Percentiles rank a stretch among this genome's conserved stretches.
Conservation (phyloP, 176 grass and related monocot genomes). For the Guadua angustifolia region DNA sequence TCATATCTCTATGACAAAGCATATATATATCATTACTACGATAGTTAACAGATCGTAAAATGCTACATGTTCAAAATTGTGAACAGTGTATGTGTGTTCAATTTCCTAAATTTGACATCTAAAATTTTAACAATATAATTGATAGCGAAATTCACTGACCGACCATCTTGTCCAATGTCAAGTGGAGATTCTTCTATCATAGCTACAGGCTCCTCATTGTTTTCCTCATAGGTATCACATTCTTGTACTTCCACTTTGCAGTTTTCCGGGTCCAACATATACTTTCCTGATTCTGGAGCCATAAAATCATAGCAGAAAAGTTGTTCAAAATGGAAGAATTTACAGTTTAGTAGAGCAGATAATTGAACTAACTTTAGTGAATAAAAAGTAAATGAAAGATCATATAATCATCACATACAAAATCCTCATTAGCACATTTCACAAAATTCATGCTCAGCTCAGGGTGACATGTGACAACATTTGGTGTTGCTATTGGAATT, state of each 20-base stretch:
- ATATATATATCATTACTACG: background rate
- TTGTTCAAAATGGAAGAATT: no score
- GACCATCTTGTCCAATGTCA: conserved; percentile 63
- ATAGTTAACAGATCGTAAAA: conserved; percentile 13
- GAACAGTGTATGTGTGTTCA: background rate
- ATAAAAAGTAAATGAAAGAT: no score
- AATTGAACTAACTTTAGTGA: no score
- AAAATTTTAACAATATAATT: conserved; percentile 19
- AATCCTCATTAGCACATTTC: conserved; percentile 28
- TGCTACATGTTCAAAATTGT: background rate
- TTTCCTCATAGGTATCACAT: no score
- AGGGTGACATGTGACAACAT: background rate
- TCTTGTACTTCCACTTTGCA: no score
- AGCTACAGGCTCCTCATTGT: no score
- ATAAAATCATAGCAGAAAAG: no score
- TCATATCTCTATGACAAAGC: background rate
- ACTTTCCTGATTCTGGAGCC: no score
- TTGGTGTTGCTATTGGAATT: conserved; percentile 8
- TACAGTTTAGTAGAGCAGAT: no score
- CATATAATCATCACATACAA: no score
- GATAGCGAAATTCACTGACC: conserved; percentile 29
- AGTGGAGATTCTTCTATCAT: no score
- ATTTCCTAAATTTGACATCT: conserved; percentile 6
- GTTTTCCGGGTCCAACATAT: no score
- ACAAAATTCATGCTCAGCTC: conserved; percentile 15